Conservation (phyloP, 2,329 filamentous ascomycete genomes). For the Microdochium paspali region DNA sequence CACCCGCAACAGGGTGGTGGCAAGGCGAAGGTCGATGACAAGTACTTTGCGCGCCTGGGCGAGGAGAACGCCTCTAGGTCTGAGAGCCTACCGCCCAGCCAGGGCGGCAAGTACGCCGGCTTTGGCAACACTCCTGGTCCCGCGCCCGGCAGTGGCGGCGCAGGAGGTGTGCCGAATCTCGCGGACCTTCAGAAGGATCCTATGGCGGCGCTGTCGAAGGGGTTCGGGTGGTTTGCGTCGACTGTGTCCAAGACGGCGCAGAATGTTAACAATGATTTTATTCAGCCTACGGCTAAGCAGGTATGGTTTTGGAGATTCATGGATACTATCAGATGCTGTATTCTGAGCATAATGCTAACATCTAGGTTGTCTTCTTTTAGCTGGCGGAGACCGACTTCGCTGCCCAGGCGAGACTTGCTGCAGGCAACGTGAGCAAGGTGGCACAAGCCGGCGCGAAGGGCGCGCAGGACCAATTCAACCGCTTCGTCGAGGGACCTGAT, state of each 20-base stretch:
- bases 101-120: slow-evolving; percentile 85
- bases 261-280: slow-evolving; percentile 81
- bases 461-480: slow-evolving; percentile 71
- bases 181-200: slow-evolving; percentile 86
- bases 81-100: slow-evolving; percentile 69
- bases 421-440: slow-evolving; percentile 56
- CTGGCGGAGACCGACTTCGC: slow-evolving; percentile 73
- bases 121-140: slow-evolving; percentile 72
- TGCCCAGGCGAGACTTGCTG: slow-evolving; percentile 51
- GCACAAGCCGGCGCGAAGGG: slow-evolving; percentile 61
- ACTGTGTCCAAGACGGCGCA: slow-evolving; percentile 87
- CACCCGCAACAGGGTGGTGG: slow-evolving; percentile 20
- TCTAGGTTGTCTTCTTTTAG: slow-evolving; percentile 29
- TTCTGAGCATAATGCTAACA: slow-evolving; percentile 1
- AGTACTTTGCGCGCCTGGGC: slow-evolving; percentile 82
- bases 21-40: slow-evolving; percentile 64
- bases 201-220: slow-evolving; percentile 77
- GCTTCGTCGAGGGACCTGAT: slow-evolving; percentile 73
- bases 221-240: slow-evolving; percentile 87
- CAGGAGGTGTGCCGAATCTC: slow-evolving; percentile 51
- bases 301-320: slow-evolving; percentile 40
- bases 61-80: slow-evolving; percentile 70
- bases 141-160: slow-evolving; percentile 30
- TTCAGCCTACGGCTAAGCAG: slow-evolving; percentile 87
- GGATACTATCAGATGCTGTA: too few species aligned